Conservation (phyloP, 257 asterid genomes). For the Ligustrum vulgare region DNA sequence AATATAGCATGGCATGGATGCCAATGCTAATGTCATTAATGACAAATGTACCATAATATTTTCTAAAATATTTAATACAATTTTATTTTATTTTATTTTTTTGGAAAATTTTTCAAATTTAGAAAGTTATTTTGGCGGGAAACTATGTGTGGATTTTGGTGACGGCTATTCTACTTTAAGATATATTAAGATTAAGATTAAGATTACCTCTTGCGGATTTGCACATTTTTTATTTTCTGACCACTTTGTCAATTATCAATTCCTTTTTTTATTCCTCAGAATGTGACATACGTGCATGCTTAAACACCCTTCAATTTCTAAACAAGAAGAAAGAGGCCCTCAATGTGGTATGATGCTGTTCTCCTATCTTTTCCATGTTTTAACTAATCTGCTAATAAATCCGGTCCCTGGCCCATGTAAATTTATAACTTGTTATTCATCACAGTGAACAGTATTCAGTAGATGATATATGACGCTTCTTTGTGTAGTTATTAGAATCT, state of each 20-base stretch:
- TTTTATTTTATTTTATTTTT: no score
- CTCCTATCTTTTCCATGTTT: constrained; percentile 14
- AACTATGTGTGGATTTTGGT: no score
- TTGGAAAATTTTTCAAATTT: no score
- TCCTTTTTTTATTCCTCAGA: constrained; percentile 46
- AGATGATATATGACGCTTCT: not conserved
- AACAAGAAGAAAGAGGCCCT: constrained; percentile 79
- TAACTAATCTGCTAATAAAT: constrained; percentile 21
- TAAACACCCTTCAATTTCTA: constrained; percentile 97
- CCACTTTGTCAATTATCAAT: constrained; percentile 5
- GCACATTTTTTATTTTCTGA: not conserved
- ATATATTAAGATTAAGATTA: no score
- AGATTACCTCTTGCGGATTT: not conserved
- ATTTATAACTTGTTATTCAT: constrained; percentile 2
- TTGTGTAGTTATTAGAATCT: constrained; percentile 5
- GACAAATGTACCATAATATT: no score
- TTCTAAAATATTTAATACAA: no score
- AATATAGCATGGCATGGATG: no score
- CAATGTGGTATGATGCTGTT: constrained; percentile 58
- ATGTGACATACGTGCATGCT: constrained; percentile 90
- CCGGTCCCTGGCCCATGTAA: constrained; percentile 13
- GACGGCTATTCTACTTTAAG: no score
- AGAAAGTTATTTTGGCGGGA: no score
- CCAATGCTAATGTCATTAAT: no score
- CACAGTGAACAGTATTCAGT: not conserved